Percentiles rank a stretch among this genome's conserved stretches.
These are phyloP conservation scores for Aciculosporium take DNA, from an alignment of 2,329 filamentous ascomycete species.

Conservation along the genomic window DNA sequence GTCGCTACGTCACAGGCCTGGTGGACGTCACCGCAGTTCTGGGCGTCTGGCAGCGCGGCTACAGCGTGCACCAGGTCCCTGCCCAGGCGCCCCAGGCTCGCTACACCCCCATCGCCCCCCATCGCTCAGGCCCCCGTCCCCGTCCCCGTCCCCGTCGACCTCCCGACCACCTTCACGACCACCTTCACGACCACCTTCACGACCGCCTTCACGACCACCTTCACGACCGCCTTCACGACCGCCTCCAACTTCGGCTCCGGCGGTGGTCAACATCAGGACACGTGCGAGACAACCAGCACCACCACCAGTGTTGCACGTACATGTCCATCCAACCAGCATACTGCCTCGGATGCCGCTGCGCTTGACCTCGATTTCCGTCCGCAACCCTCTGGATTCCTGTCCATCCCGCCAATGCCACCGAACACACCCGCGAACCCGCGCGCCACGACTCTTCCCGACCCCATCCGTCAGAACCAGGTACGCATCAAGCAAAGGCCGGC, in stretches of 20 bases:
- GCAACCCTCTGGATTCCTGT: not conserved
- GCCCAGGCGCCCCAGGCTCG: too few species aligned
- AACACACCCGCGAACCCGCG: not conserved
- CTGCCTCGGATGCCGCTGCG: not conserved
- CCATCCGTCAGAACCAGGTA: constrained; percentile 8
- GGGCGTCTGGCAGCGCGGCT: not conserved
- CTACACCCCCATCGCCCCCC: too few species aligned
- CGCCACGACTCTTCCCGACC: not conserved
- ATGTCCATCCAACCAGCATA: not conserved
- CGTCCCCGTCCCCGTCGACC: not conserved
- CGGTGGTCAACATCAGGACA: not conserved
- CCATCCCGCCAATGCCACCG: constrained; percentile 4
- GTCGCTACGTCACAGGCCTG: constrained; percentile 3
- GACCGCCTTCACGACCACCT: not conserved
- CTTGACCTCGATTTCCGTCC: not conserved
- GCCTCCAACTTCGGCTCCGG: not conserved
- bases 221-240: not conserved
- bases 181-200: not conserved
- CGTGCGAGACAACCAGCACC: not conserved
- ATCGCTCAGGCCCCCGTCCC: not conserved
- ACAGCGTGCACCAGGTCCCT: constrained; percentile 3
- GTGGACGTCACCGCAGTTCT: not conserved
- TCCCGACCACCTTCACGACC: not conserved
- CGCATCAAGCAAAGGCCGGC: not conserved
- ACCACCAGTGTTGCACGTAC: not conserved